These are phyloP conservation scores for Pestalotiopsis sp. DNA, from an alignment of 2,329 filamentous ascomycete species.

Conservation along the genomic window DNA sequence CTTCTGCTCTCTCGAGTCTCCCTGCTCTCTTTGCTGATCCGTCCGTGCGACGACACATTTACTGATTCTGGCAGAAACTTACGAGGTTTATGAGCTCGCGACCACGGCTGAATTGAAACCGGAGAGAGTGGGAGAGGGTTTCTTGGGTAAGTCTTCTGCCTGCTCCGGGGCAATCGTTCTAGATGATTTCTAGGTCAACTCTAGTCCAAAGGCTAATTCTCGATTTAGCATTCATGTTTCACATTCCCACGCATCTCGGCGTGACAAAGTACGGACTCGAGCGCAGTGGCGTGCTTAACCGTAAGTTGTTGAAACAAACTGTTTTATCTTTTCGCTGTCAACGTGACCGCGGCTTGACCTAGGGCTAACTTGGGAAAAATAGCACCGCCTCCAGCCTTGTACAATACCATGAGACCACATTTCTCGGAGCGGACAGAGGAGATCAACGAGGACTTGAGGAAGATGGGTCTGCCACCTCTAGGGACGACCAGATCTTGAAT, in stretches of 20 bases:
- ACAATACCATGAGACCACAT: slow-evolving; percentile 23
- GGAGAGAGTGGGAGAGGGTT: slow-evolving; percentile 24
- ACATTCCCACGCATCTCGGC: slow-evolving; percentile 26
- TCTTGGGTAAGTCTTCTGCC: slow-evolving; percentile 21
- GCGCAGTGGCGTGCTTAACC: slow-evolving; percentile 19
- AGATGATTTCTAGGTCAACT: slow-evolving; percentile 5
- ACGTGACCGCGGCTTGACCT: not conserved
- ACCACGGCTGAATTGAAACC: slow-evolving; percentile 21
- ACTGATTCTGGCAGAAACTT: slow-evolving; percentile 19
- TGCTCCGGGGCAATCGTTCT: not conserved
- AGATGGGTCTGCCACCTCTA: slow-evolving; percentile 9
- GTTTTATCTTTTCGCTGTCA: not conserved
- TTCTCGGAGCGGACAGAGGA: slow-evolving; percentile 22
- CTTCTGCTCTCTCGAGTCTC: too few relatives aligned
- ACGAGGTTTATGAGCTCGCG: slow-evolving; percentile 26
- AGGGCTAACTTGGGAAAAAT: slow-evolving; percentile 1
- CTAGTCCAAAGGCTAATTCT: not conserved
- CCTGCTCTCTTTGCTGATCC: not conserved
- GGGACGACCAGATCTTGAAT: slow-evolving; percentile 6
- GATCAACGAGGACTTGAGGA: slow-evolving; percentile 20
- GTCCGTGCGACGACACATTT: not conserved
- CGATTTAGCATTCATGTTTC: slow-evolving; percentile 28
- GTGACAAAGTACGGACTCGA: slow-evolving; percentile 26
- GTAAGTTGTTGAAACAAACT: slow-evolving; percentile 9
- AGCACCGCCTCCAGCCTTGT: slow-evolving; percentile 21